phyloP scores from a whole-genome alignment of 1,139 yeast genomes.

The Debaryomyces nepalensis region DNA sequence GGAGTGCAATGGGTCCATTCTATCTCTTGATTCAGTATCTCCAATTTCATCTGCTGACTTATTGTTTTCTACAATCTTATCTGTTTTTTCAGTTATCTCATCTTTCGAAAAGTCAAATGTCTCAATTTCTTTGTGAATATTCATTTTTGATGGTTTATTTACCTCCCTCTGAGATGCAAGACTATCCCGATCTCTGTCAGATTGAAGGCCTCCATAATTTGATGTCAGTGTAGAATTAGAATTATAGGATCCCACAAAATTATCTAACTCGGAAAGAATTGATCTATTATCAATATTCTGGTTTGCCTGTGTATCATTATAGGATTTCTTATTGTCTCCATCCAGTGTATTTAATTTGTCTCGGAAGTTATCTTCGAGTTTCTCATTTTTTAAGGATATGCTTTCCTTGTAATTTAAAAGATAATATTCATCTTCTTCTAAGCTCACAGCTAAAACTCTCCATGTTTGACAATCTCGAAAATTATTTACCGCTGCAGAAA shows the following conservation, averaged over 20 bases:
- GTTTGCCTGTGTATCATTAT: not conserved
- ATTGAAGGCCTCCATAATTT: conserved; percentile 35
- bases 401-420: not conserved
- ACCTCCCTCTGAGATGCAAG: conserved; percentile 9
- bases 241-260: conserved; percentile 49
- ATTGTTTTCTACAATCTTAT: conserved; percentile 15
- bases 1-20: no score
- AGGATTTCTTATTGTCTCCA: conserved; percentile 3
- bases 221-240: conserved; percentile 51
- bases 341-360: not conserved
- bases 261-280: conserved; percentile 46
- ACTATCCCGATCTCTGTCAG: conserved; percentile 8
- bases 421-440: conserved; percentile 38
- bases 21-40: conserved; percentile 19
- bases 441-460: conserved; percentile 63
- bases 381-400: conserved; percentile 1
- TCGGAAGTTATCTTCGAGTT: no score
- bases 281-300: conserved; percentile 30
- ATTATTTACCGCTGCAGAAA: conserved; percentile 58
- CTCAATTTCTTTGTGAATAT: conserved; percentile 13
- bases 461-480: conserved; percentile 70
- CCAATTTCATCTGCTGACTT: conserved; percentile 7
- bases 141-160: conserved; percentile 4
- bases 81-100: no score
- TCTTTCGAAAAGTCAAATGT: conserved; percentile 32